Base-by-base conservation (phyloP, 495 filamentous ascomycete genomes). In the Penicillium atrosanguineum region DNA sequence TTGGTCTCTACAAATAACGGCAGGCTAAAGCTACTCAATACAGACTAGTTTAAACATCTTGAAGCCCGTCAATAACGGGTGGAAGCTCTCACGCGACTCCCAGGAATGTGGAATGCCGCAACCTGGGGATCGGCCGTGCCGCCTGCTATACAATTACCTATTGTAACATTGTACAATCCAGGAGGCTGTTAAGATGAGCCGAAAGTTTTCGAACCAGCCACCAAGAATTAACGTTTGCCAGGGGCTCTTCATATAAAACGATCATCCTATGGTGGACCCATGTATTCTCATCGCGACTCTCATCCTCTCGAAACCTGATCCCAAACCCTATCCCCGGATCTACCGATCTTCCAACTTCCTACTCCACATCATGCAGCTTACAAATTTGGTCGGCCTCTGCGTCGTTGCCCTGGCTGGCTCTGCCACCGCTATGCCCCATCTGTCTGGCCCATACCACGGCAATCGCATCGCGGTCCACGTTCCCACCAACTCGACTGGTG, bases 41-140 rank as follows among this genome's bases (percentile, higher is more conserved):
- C 14, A 1, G 9, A 12, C 31, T 4, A 1, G 9, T 34, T 34
- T 25, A 23, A 23, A 8, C 14, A 34, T 23, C 15, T 29, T 53
- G 42, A 46, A 46, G 29, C 12, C 42, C 25, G 14, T 29, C 21
- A 23, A 37, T 34, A 6, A 44, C n/a, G 18, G 5, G 23, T 16
- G 31, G 28, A 29, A 46, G n/a, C 34, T n/a, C 38, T 20, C 48
- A 19, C 48, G 57, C 56, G 51, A 20, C 20, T 6, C 38, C 19
- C 20, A 46, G 53, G 58, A 61, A 61, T 61, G 57, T 56, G 58
- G 58, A 61, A 61, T 61, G 58, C 23, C 12, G 48, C 52, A 55
- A 20, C 43, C 51, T 14, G 34, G 52, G 14, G 46, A 53, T 53
- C 50, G 43, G 20, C 51, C 28, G 50, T 21, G 53, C 28, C 39